Evolutionary conservation across 2,329 filamentous ascomycete species (phyloP).

Genomic region (Colletotrichum cordylinicola): DNA sequence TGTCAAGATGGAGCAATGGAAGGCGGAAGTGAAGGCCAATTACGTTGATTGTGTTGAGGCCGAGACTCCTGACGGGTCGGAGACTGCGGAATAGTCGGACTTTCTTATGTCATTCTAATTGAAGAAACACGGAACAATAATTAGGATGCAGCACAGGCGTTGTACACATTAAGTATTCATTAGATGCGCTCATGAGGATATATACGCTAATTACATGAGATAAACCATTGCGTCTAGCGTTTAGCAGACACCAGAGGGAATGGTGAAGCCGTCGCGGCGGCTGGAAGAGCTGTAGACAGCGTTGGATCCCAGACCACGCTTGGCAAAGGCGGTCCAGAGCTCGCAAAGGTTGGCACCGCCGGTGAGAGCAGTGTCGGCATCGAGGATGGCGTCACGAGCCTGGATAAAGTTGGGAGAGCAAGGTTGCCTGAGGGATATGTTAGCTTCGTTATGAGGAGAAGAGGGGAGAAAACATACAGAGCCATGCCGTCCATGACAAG

Average conservation of each 20-base stretch:
- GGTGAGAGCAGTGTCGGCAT: slow-evolving; percentile 58
- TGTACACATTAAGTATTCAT: slow-evolving; percentile 1
- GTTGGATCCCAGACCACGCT: slow-evolving; percentile 55
- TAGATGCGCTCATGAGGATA: not conserved
- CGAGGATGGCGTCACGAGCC: slow-evolving; percentile 60
- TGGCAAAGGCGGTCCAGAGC: slow-evolving; percentile 62
- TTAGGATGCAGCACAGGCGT: not conserved
- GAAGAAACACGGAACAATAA: not conserved
- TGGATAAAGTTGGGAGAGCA: slow-evolving; percentile 60
- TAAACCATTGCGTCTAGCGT: not conserved
- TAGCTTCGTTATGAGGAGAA: not conserved
- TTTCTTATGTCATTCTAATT: not conserved
- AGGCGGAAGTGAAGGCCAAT: not conserved
- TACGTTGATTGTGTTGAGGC: not conserved
- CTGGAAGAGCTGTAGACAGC: slow-evolving; percentile 34
- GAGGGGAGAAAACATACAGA: slow-evolving; percentile 34
- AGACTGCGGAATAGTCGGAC: not conserved
- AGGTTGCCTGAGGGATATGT: slow-evolving; percentile 44
- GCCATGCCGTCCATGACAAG: slow-evolving; percentile 58
- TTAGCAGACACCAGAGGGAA: slow-evolving; percentile 29
- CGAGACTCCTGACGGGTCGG: not conserved
- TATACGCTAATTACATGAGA: not conserved
- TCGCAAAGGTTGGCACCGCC: slow-evolving; percentile 55
- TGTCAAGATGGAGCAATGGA: not conserved
- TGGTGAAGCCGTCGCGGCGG: slow-evolving; percentile 36